phyloP scores from a whole-genome alignment of 352 stramenopile species.

The Thraustotheca clavata region DNA sequence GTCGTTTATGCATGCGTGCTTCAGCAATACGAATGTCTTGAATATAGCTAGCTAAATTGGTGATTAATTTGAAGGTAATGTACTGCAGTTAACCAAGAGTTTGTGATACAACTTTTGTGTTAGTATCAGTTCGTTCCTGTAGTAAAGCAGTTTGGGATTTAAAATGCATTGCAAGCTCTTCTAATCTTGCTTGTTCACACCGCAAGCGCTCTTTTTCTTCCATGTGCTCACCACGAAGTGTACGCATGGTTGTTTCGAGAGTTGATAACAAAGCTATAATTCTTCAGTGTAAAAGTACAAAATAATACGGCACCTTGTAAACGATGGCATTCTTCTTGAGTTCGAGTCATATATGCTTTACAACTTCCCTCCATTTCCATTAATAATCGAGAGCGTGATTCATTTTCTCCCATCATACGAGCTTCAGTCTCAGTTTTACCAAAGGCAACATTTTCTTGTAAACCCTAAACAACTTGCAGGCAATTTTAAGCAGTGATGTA shows the following conservation, averaged over 20 bases:
- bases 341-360: slow-evolving; percentile 37
- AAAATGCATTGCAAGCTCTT: slow-evolving; percentile 49
- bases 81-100: slow-evolving; percentile 25
- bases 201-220: slow-evolving; percentile 68
- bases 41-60: slow-evolving; percentile 14
- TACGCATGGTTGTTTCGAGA: slow-evolving; percentile 44
- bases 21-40: slow-evolving; percentile 44
- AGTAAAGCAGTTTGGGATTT: slow-evolving; percentile 49
- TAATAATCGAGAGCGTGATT: slow-evolving; percentile 51
- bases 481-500: neutral
- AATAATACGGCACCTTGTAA: slow-evolving; percentile 23
- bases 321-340: slow-evolving; percentile 52
- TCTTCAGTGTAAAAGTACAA: neutral
- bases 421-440: slow-evolving; percentile 12
- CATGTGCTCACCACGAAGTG: slow-evolving; percentile 44
- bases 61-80: neutral
- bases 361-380: slow-evolving; percentile 50
- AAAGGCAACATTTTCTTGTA: slow-evolving; percentile 15
- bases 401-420: slow-evolving; percentile 29
- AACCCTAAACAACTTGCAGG: neutral
- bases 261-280: slow-evolving; percentile 31
- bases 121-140: slow-evolving; percentile 39
- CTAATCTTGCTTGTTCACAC: slow-evolving; percentile 56
- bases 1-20: slow-evolving; percentile 30
- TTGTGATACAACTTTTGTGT: slow-evolving; percentile 35